Conservation (phyloP, 129 eudicot genomes). For the Erigeron canadensis region DNA sequence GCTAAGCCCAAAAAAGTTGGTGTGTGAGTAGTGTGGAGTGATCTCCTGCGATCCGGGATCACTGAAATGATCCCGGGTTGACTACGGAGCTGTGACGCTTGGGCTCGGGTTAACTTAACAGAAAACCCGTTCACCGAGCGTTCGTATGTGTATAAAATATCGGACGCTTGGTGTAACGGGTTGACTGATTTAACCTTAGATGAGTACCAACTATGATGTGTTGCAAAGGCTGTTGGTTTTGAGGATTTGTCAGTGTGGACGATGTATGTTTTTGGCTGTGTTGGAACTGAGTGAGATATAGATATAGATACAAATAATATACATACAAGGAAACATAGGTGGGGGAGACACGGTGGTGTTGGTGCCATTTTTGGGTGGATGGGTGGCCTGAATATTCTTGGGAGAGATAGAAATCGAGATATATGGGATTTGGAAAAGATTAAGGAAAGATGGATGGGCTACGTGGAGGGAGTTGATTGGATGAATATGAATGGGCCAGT, state of each 20-base stretch:
- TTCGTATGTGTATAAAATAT: constrained; percentile 67
- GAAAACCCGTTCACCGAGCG: constrained; percentile 78
- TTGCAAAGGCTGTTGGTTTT: constrained; percentile 54
- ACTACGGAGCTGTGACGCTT: constrained; percentile 55
- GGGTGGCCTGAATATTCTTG: constrained; percentile 26
- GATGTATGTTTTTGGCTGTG: constrained; percentile 50
- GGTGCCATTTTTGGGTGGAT: constrained; percentile 24
- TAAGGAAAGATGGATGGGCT: not conserved
- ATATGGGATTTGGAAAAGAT: not conserved
- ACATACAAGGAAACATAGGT: constrained; percentile 20
- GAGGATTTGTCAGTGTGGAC: constrained; percentile 65
- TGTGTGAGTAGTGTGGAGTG: constrained; percentile 86
- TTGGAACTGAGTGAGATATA: not conserved
- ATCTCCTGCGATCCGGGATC: constrained; percentile 59
- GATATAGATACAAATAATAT: constrained; percentile 15
- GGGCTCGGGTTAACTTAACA: constrained; percentile 57
- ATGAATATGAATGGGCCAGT: constrained; percentile 10
- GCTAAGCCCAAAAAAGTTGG: constrained; percentile 71
- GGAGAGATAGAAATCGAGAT: constrained; percentile 16
- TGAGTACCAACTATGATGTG: constrained; percentile 69
- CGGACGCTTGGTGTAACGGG: constrained; percentile 38
- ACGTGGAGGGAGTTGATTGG: constrained; percentile 18
- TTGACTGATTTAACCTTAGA: constrained; percentile 56
- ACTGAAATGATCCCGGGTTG: constrained; percentile 62
- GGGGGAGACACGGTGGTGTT: constrained; percentile 26